These are phyloP conservation scores for Sporisorium iseilematis-ciliati DNA, from an alignment of 1,284 basidiomycete species.

Conservation along the genomic window DNA sequence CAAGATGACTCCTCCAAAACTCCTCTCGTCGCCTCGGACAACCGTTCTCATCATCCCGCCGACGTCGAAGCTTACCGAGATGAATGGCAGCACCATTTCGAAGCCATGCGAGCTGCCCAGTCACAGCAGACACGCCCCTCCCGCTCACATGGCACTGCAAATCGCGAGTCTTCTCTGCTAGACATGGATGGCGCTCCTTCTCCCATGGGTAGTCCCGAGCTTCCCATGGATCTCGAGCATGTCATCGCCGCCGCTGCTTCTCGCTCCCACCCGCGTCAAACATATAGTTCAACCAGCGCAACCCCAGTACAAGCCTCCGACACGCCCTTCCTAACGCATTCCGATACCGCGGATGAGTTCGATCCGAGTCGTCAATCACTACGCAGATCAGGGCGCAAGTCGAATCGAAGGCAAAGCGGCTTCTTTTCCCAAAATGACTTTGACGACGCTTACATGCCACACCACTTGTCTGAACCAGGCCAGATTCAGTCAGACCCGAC, in stretches of 20 bases:
- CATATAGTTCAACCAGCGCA: slow-evolving; percentile 7
- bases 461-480: background rate
- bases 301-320: background rate
- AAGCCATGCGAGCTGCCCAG: slow-evolving; percentile 4
- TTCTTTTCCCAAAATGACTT: slow-evolving; percentile 18
- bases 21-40: background rate
- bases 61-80: background rate
- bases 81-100: slow-evolving; percentile 18
- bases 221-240: slow-evolving; percentile 33
- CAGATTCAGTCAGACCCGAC: background rate
- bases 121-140: background rate
- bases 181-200: slow-evolving; percentile 39
- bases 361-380: slow-evolving; percentile 4
- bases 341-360: background rate
- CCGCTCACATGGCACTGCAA: background rate
- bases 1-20: background rate
- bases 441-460: background rate
- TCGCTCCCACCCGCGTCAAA: slow-evolving; percentile 4
- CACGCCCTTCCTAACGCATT: slow-evolving; percentile 1
- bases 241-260: slow-evolving; percentile 28
- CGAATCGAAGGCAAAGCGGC: slow-evolving; percentile 48
- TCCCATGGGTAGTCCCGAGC: slow-evolving; percentile 46
- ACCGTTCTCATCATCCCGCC: background rate
- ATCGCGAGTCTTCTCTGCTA: slow-evolving; percentile 6
- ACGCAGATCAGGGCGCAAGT: slow-evolving; percentile 39